These are phyloP conservation scores for Trichoderma sp. DNA, from an alignment of 2,329 filamentous ascomycete genomes.

Conservation along the genomic window DNA sequence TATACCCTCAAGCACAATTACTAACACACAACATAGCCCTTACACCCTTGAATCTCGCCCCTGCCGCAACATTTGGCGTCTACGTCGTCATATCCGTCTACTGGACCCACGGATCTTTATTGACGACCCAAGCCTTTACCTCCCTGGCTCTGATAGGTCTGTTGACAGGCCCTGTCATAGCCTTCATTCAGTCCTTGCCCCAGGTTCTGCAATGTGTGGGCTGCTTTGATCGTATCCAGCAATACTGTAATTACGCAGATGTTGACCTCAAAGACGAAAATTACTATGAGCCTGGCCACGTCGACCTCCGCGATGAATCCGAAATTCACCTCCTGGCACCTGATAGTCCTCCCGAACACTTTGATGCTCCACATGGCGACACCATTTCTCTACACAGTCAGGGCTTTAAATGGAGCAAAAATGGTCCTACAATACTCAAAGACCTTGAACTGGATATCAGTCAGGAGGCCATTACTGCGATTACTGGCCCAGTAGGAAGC, in stretches of 20 bases:
- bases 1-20: neutral
- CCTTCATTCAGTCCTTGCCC: conserved; percentile 26
- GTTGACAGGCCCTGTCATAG: conserved; percentile 23
- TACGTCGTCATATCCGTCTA: conserved; percentile 28
- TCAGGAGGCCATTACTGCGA: conserved; percentile 7
- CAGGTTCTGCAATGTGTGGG: conserved; percentile 21
- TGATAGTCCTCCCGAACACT: neutral
- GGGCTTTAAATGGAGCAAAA: conserved; percentile 8
- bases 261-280: neutral
- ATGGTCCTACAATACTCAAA: neutral
- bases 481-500: conserved; percentile 20
- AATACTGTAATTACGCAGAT: conserved; percentile 22
- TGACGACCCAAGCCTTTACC: conserved; percentile 26
- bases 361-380: neutral
- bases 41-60: conserved; percentile 24
- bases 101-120: conserved; percentile 25
- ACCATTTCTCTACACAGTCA: neutral
- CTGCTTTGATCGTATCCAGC: conserved; percentile 27
- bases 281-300: neutral
- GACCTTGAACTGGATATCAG: conserved; percentile 18
- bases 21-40: conserved; percentile 22
- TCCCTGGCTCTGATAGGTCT: conserved; percentile 25
- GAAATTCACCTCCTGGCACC: conserved; percentile 1
- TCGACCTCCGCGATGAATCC: neutral
- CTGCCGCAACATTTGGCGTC: conserved; percentile 27